These are phyloP conservation scores for Novymonas esmeraldas DNA, from an alignment of 208 protist genomes.

Conservation along the genomic window DNA sequence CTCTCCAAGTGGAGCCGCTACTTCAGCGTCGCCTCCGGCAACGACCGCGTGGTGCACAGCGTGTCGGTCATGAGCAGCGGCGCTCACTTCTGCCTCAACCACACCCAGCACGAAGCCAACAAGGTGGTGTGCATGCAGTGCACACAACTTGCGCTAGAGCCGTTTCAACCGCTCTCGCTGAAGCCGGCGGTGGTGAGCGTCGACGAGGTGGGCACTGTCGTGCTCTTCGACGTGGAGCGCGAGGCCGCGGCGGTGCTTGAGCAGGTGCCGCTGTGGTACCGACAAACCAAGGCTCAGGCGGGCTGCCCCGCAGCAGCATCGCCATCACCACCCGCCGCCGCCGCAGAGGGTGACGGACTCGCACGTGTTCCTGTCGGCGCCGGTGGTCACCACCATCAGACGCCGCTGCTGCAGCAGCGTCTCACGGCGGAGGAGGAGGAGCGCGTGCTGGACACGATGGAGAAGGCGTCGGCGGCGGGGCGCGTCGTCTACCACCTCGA, in stretches of 20 bases:
- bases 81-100: conserved; percentile 64
- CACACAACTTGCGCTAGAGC: conserved; percentile 42
- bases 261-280: conserved; percentile 19
- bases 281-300: not conserved
- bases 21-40: conserved; percentile 56
- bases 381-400: not conserved
- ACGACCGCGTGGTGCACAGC: conserved; percentile 56
- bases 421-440: conserved; percentile 15
- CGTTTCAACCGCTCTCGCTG: conserved; percentile 14
- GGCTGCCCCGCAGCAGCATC: no score
- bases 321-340: no score
- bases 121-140: conserved; percentile 53
- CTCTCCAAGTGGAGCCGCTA: conserved; percentile 58
- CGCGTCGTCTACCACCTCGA: conserved; percentile 41
- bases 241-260: conserved; percentile 24
- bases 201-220: conserved; percentile 68
- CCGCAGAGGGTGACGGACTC: not conserved
- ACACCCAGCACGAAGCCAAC: conserved; percentile 54
- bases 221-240: conserved; percentile 62
- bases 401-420: conserved; percentile 7
- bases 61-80: conserved; percentile 68
- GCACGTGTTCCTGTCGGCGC: not conserved
- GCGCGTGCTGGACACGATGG: conserved; percentile 12
- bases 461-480: conserved; percentile 9
- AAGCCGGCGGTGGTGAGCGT: conserved; percentile 62